Base-by-base conservation (phyloP, 75 land plant species). In the Sequoiadendron giganteum region DNA sequence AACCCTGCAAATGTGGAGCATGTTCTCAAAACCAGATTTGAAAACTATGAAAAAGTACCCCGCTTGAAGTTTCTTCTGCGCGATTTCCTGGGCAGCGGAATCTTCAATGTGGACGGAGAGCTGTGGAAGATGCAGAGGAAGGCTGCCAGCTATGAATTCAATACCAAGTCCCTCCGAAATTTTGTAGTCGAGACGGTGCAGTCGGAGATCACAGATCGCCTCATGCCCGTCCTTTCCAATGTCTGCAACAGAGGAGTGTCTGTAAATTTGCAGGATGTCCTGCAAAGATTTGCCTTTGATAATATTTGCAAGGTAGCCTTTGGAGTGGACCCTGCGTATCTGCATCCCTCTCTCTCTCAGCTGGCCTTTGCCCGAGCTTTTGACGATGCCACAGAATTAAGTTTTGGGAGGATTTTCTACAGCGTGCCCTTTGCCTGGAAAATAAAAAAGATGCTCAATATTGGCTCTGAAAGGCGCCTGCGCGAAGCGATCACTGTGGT, bases 1-100 rank as follows among this genome's bases (percentile, higher is more conserved):
- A 56, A 90, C 32, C 91, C 89, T 43, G 90, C 89, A 47, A 89
- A 90, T 45, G 91, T 90, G 45, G 90, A 88, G 45, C 45, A 86
- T 36, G 81, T 88, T 0, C 91, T 90, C 87, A 88, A 79, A 45
- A 88, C 90, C 45, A 88, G 79, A 56, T 90, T 90, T 54, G 68
- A 49, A 68, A 90, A 90, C 56, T 90, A 88, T 38, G 84, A 83
- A 5, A 90, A 90, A 90, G 87, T 13, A 18, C 5, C 47, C 1
- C 89, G n/a, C 42, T 80, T 88, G 38, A 45, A 45, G 11, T 39
- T 43, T 6, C 34, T 30, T 38, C 21, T 40, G 85, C 38, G 30
- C 5, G 91, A 90, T 34, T 83, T 90, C 38, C 38, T 91, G 19
- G 92, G 92, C 43, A 25, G 58, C 30, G 92, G 92, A 30, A 91